Percentiles rank a stretch among this genome's conserved stretches.
Conservation (phyloP, 768 basidiomycete genomes). For the Gyrodon lividus region DNA sequence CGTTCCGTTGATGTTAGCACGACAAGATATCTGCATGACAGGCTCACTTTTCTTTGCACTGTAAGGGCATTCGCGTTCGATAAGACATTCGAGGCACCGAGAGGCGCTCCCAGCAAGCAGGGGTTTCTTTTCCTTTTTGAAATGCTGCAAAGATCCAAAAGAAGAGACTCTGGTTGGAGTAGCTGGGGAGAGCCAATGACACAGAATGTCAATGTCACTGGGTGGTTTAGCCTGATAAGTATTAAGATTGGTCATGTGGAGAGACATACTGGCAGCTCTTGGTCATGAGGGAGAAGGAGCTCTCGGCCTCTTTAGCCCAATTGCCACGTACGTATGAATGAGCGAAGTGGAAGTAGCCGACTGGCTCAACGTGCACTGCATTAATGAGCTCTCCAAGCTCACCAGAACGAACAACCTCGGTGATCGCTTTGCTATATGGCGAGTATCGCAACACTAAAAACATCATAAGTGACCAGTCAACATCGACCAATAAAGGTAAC, state of each 20-base stretch:
- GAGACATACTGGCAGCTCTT: slow-evolving; percentile 83
- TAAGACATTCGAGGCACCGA: slow-evolving; percentile 75
- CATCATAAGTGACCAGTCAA: neutral
- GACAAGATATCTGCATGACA: neutral
- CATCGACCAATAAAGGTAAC: slow-evolving; percentile 6
- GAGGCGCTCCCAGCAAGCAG: slow-evolving; percentile 60
- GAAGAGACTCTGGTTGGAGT: slow-evolving; percentile 72
- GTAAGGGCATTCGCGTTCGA: slow-evolving; percentile 75
- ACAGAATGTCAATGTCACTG: slow-evolving; percentile 85
- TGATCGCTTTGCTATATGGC: slow-evolving; percentile 72
- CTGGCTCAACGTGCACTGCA: slow-evolving; percentile 80
- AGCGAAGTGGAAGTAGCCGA: slow-evolving; percentile 86
- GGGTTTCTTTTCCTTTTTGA: slow-evolving; percentile 73
- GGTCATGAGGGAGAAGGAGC: slow-evolving; percentile 83
- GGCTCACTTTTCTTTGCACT: slow-evolving; percentile 79
- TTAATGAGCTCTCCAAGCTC: slow-evolving; percentile 78
- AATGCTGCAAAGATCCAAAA: slow-evolving; percentile 84
- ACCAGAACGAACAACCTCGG: slow-evolving; percentile 67
- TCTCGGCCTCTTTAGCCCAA: slow-evolving; percentile 68
- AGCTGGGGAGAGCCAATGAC: slow-evolving; percentile 70
- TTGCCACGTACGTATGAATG: slow-evolving; percentile 87
- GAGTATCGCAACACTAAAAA: slow-evolving; percentile 79
- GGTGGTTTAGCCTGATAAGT: neutral
- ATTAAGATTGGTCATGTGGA: neutral
- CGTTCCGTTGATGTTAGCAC: neutral